A percentile compares a stretch with the other conserved stretches of the same genome.
Evolutionary conservation across 805 yeast genomes (phyloP).

Genomic region (Wickerhamiella allomyrinae): DNA sequence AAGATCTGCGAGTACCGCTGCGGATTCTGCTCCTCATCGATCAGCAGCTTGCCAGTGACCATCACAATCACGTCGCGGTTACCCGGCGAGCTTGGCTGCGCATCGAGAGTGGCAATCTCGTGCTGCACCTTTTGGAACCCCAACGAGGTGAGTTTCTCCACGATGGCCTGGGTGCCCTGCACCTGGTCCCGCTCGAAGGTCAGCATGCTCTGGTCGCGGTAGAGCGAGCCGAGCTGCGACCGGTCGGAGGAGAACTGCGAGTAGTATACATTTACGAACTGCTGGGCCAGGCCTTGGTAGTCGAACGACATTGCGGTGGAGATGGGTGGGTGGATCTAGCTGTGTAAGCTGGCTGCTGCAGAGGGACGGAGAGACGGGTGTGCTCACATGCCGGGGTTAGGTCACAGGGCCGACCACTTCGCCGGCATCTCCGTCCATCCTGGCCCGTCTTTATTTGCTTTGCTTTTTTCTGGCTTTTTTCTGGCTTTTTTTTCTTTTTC

Average conservation of each 20-base stretch:
- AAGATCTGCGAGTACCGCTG: constrained; percentile 96
- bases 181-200: constrained; percentile 89
- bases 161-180: constrained; percentile 87
- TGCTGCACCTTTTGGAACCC: constrained; percentile 91
- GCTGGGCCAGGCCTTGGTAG: constrained; percentile 32
- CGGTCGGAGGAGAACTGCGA: constrained; percentile 90
- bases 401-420: too few relatives aligned
- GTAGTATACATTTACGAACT: constrained; percentile 90
- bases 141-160: constrained; percentile 76
- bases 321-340: too few relatives aligned
- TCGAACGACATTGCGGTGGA: constrained; percentile 19
- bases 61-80: constrained; percentile 82
- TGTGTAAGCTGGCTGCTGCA: too few relatives aligned
- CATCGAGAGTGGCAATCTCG: constrained; percentile 87
- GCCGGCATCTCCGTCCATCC: too few relatives aligned
- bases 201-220: constrained; percentile 95
- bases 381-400: too few relatives aligned
- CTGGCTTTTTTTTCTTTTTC: too few relatives aligned
- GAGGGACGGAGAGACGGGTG: too few relatives aligned
- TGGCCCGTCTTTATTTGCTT: too few relatives aligned
- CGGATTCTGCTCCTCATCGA: constrained; percentile 89
- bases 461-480: too few relatives aligned
- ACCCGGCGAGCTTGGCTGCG: constrained; percentile 89
- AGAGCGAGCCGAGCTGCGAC: constrained; percentile 78
- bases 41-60: constrained; percentile 90